Evolutionary conservation across 148 eudicot species (phyloP).

Genomic region (Drosera capensis): DNA sequence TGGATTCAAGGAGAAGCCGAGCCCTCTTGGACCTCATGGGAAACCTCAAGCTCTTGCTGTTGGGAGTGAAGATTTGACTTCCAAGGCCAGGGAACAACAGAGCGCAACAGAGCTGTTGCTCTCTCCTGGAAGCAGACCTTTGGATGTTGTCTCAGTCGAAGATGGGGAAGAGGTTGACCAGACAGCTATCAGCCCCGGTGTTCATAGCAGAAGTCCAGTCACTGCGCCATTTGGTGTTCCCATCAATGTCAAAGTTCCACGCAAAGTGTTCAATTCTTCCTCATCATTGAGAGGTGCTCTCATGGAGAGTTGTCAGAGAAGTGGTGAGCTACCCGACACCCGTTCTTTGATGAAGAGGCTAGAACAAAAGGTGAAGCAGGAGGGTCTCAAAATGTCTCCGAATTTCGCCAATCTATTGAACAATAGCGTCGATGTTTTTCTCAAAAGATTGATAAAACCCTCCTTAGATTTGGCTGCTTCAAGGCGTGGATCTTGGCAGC

Average conservation of each 20-base stretch:
- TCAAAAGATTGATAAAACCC: slow-evolving; percentile 54
- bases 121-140: slow-evolving; percentile 53
- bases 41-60: slow-evolving; percentile 27
- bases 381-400: slow-evolving; percentile 34
- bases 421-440: slow-evolving; percentile 43
- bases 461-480: slow-evolving; percentile 35
- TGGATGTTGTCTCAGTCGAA: slow-evolving; percentile 54
- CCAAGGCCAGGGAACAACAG: slow-evolving; percentile 42
- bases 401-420: slow-evolving; percentile 60
- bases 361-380: slow-evolving; percentile 42
- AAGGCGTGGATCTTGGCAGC: slow-evolving; percentile 16
- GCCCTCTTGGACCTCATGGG: slow-evolving; percentile 66
- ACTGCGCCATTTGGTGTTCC: slow-evolving; percentile 65
- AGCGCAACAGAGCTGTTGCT: slow-evolving; percentile 57
- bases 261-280: slow-evolving; percentile 23
- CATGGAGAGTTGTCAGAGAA: slow-evolving; percentile 29
- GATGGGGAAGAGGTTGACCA: slow-evolving; percentile 86
- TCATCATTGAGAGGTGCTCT: slow-evolving; percentile 11
- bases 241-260: slow-evolving; percentile 32
- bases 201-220: slow-evolving; percentile 58
- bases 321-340: slow-evolving; percentile 44
- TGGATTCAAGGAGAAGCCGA: slow-evolving; percentile 36
- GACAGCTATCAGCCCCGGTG: slow-evolving; percentile 30
- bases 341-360: slow-evolving; percentile 35
- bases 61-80: slow-evolving; percentile 18